A percentile compares a stretch with the other conserved stretches of the same genome.
These are phyloP conservation scores for Tolypocladium sp. DNA, from an alignment of 2,329 filamentous ascomycete species.

Conservation along the genomic window DNA sequence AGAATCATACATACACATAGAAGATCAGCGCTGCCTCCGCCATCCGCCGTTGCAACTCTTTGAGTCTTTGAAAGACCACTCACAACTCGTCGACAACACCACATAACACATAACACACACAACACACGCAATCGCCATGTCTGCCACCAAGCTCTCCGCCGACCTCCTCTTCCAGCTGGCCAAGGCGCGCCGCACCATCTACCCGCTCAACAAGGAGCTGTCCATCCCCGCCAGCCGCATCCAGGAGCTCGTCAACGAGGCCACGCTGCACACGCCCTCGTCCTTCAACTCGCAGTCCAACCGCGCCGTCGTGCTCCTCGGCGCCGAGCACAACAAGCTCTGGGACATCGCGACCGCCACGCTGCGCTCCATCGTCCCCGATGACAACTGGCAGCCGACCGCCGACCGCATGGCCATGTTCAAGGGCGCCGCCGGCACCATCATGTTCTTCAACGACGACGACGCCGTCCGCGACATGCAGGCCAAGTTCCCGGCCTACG, in stretches of 20 bases:
- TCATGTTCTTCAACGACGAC: conserved; percentile 82
- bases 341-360: conserved; percentile 64
- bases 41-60: background rate
- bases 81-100: background rate
- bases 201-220: conserved; percentile 57
- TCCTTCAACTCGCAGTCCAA: conserved; percentile 87
- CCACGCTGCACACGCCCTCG: conserved; percentile 62
- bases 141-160: conserved; percentile 34
- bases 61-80: no score
- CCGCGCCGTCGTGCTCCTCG: conserved; percentile 68
- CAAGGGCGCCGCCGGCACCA: conserved; percentile 65
- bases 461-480: conserved; percentile 56
- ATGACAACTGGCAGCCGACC: conserved; percentile 49
- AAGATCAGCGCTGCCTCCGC: background rate
- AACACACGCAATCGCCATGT: conserved; percentile 18
- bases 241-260: conserved; percentile 54
- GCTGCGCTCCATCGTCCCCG: conserved; percentile 48
- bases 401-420: conserved; percentile 42
- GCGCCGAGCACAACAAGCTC: conserved; percentile 76
- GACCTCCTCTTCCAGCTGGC: conserved; percentile 52
- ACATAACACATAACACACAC: no score
- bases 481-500: conserved; percentile 62
- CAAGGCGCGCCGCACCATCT: conserved; percentile 60
- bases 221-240: conserved; percentile 43
- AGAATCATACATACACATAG: background rate